phyloP scores from a whole-genome alignment of 345 rosid genomes.

The Lenwebbia sp. region DNA sequence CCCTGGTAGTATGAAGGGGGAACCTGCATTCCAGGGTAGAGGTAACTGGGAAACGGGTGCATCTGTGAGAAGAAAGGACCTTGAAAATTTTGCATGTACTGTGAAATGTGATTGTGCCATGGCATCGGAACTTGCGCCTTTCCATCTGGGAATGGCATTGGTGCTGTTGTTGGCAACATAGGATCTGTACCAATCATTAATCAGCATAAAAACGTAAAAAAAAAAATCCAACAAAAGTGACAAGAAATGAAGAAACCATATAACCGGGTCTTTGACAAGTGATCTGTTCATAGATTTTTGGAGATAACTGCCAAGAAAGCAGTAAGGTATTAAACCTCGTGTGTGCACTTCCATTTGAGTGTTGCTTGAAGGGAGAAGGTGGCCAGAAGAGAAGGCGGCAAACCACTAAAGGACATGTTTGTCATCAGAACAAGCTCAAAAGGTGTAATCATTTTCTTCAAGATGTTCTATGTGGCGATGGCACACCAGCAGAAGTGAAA shows the following conservation, averaged over 20 bases:
- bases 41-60: conserved; percentile 56
- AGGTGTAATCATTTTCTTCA: not conserved
- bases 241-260: not conserved
- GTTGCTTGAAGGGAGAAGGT: not conserved
- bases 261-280: not conserved
- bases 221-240: not conserved
- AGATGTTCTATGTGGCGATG: not conserved
- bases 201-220: not conserved
- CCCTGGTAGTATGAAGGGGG: conserved; percentile 70
- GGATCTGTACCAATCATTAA: conserved; percentile 20
- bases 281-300: not conserved
- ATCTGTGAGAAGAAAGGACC: conserved; percentile 52
- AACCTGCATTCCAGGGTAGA: conserved; percentile 65
- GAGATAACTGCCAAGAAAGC: not conserved
- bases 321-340: not conserved
- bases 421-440: not conserved
- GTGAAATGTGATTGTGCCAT: conserved; percentile 77
- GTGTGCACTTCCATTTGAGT: not conserved
- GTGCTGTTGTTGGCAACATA: conserved; percentile 15
- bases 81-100: conserved; percentile 71
- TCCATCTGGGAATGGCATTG: conserved; percentile 17
- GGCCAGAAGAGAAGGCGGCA: not conserved
- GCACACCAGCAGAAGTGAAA: not conserved
- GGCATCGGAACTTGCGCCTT: conserved; percentile 46
- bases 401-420: not conserved